Conservation (phyloP, 1,284 basidiomycete species). For the Irpex sp. region DNA sequence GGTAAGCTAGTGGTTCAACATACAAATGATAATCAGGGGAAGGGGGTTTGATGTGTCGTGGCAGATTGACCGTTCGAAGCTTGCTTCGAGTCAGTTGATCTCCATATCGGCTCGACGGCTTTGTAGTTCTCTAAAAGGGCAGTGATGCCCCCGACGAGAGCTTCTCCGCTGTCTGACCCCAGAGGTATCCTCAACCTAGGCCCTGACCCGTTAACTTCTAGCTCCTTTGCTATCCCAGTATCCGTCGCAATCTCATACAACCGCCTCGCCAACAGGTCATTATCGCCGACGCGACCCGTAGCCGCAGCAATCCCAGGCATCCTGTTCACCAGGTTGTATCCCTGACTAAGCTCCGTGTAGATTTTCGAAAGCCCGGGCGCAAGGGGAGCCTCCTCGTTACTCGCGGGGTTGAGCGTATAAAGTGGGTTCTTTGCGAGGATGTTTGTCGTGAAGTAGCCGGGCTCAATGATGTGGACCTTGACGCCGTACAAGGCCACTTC, state of each 20-base stretch:
- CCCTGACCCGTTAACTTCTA: conserved; percentile 1
- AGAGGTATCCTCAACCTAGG: conserved; percentile 18
- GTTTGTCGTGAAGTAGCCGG: conserved; percentile 27
- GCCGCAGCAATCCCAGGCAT: conserved; percentile 7
- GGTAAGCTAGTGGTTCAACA: no score
- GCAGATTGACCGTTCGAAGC: conserved; percentile 4
- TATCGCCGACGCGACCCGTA: conserved; percentile 17
- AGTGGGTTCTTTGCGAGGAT: conserved; percentile 16
- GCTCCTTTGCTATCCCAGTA: conserved; percentile 13
- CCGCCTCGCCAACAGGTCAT: conserved; percentile 12
- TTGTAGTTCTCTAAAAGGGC: conserved; percentile 15
- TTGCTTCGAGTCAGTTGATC: conserved; percentile 18
- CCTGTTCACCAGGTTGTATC: conserved; percentile 11
- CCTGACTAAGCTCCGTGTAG: conserved; percentile 19
- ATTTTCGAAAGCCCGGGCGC: conserved; percentile 1
- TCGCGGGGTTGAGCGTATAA: not conserved
- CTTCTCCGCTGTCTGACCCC: conserved; percentile 18
- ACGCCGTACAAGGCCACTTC: conserved; percentile 25
- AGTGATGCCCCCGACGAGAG: conserved; percentile 12
- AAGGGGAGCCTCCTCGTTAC: not conserved
- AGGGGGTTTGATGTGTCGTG: no score
- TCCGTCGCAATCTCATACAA: conserved; percentile 22
- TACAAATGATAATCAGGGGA: no score
- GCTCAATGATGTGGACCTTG: conserved; percentile 21
- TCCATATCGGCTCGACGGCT: conserved; percentile 20